Base-by-base conservation (phyloP, 2,329 filamentous ascomycete genomes). In the Dactylonectria estremocensis region DNA sequence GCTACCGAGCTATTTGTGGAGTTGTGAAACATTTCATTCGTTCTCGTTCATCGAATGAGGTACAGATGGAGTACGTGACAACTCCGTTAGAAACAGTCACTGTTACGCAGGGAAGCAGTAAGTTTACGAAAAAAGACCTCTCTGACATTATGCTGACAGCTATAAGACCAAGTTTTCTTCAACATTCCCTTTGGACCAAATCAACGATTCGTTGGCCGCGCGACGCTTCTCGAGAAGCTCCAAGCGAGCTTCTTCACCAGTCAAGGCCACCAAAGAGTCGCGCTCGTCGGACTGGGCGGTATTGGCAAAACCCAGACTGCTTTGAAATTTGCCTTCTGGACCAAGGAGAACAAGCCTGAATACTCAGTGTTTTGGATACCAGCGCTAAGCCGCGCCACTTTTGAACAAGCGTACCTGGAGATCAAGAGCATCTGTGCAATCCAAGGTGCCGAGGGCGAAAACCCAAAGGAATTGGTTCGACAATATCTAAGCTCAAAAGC, bases 311-410 rank as follows among this genome's bases (percentile, higher is more conserved):
- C 50, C 4, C 72, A 74, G 10, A 62, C 73, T 1, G 72, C 72
- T 0, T 10, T 74, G 1, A 54, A 68, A 0, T 72, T 74, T n/a
- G 58, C 67, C 9, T 57, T 66, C 4, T 74, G 72, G 71, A 0
- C 60, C 1, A 67, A 64, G 0, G 66, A 69, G 0, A 5, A 49
- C 5, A 49, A 16, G 5, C 58, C 67, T 0, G 22, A 69, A 6
- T 53, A 18, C 0, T 80, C 77, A n/a, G 68, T 80, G 1, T 81
- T 82, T 49, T 82, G 80, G 80, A 66, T 82, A 1, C 77, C 80
- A 61, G 79, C 78, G 0, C 72, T 66, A 2, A 80, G 68, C 3
- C 37, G 56, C 0, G 76, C 75, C 1, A 74, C 79, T 0, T 74
- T 82, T n/a, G 71, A 78, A 10, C 71, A 82, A 53, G 71, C 73